phyloP scores from a whole-genome alignment of 2,329 filamentous ascomycete genomes.

The Colletotrichum karsti region DNA sequence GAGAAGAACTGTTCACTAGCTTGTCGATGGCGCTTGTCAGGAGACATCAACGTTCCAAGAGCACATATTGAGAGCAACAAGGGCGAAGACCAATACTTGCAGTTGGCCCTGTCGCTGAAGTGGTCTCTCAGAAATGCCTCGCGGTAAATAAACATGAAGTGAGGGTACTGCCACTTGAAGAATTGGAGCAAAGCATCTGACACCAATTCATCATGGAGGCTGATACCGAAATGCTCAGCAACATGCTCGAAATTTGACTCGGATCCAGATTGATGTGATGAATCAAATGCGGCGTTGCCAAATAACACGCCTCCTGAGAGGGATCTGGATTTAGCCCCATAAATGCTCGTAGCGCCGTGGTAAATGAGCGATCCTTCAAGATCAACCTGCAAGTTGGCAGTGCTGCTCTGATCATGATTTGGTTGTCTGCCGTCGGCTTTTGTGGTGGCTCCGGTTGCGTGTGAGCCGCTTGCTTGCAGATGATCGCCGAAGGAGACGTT shows the following conservation, averaged over 20 bases:
- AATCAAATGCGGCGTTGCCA: not conserved
- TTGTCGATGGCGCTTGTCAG: not conserved
- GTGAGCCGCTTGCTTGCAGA: not conserved
- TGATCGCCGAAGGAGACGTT: not conserved
- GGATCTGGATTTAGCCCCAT: constrained; percentile 30
- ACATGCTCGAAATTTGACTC: constrained; percentile 30
- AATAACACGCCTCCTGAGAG: no score
- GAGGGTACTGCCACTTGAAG: constrained; percentile 39
- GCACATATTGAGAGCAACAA: constrained; percentile 36
- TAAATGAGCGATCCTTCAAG: constrained; percentile 30
- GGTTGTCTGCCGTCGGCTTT: not conserved
- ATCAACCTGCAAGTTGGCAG: constrained; percentile 6
- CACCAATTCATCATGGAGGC: constrained; percentile 32
- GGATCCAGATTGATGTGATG: not conserved
- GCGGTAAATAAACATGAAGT: constrained; percentile 42
- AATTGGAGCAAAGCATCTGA: constrained; percentile 32
- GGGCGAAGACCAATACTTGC: constrained; percentile 38
- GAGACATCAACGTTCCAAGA: constrained; percentile 31
- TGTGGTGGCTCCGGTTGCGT: accelerated
- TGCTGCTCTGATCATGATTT: not conserved
- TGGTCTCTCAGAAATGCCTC: constrained; percentile 35
- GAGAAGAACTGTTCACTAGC: constrained; percentile 32
- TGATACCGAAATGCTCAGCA: constrained; percentile 34
- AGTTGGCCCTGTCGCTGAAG: constrained; percentile 21
- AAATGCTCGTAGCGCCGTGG: constrained; percentile 37